Evolutionary conservation across 352 stramenopile genomes (phyloP).

Genomic region (Pythium scleroteichum): DNA sequence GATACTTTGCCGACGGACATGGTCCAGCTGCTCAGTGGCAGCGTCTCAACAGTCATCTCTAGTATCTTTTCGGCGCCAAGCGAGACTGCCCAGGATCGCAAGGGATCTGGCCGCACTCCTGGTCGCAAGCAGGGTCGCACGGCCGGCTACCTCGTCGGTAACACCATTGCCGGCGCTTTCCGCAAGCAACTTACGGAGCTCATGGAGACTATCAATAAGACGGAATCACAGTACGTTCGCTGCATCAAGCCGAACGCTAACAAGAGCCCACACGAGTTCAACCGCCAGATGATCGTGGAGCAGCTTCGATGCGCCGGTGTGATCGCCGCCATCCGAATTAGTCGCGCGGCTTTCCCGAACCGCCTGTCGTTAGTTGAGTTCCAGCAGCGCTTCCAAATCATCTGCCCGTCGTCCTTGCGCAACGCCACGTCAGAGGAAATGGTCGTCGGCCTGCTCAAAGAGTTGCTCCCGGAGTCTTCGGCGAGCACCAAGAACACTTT

Average conservation of each 20-base stretch:
- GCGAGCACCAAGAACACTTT: conserved; percentile 72
- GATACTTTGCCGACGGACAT: conserved; percentile 82
- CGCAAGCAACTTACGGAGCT: conserved; percentile 83
- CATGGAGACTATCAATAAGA: conserved; percentile 89
- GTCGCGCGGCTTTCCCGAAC: conserved; percentile 87
- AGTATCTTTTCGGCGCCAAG: conserved; percentile 59
- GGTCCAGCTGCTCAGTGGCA: conserved; percentile 71
- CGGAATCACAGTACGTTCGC: conserved; percentile 85
- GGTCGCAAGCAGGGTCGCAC: conserved; percentile 44
- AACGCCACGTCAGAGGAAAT: conserved; percentile 56
- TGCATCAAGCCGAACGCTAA: conserved; percentile 92
- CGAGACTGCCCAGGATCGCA: conserved; percentile 22
- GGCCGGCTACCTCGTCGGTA: conserved; percentile 81
- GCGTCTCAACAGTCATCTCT: conserved; percentile 57
- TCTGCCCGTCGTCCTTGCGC: conserved; percentile 68
- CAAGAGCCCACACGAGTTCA: conserved; percentile 80
- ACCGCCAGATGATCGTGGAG: conserved; percentile 88
- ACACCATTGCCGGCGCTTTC: conserved; percentile 85
- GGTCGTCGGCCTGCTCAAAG: conserved; percentile 75
- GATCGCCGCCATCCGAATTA: conserved; percentile 89
- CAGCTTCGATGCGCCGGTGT: conserved; percentile 89
- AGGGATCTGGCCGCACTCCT: conserved; percentile 20
- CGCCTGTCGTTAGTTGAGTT: conserved; percentile 90
- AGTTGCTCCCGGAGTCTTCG: conserved; percentile 62
- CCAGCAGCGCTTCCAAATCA: conserved; percentile 82